phyloP scores from a whole-genome alignment of 2,329 filamentous ascomycete genomes.

The Didymella segeticola region DNA sequence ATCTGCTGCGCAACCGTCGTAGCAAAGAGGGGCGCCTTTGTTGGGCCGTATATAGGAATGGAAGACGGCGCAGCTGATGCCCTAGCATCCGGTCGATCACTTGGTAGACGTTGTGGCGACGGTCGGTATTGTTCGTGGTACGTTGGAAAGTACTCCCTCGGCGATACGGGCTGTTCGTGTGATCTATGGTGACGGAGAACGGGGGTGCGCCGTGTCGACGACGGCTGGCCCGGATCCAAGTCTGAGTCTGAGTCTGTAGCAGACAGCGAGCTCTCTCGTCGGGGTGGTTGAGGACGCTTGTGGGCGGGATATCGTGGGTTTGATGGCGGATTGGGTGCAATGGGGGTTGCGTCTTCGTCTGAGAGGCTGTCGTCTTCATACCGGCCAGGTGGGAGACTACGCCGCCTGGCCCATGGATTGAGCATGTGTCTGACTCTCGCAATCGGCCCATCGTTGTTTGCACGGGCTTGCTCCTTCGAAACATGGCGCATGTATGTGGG shows the following conservation, averaged over 20 bases:
- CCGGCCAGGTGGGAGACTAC: conserved; percentile 32
- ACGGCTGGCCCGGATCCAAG: conserved; percentile 39
- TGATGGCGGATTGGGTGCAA: conserved; percentile 31
- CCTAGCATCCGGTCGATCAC: conserved; percentile 22
- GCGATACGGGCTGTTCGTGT: conserved; percentile 51
- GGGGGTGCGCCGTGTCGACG: conserved; percentile 33
- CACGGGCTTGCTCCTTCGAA: conserved; percentile 39
- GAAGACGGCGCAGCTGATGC: conserved; percentile 27
- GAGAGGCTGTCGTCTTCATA: conserved; percentile 40
- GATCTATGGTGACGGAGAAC: conserved; percentile 50
- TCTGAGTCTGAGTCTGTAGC: conserved; percentile 44
- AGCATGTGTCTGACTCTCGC: conserved; percentile 45
- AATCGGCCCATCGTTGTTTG: conserved; percentile 40
- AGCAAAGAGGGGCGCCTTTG: conserved; percentile 55
- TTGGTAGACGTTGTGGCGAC: conserved; percentile 31
- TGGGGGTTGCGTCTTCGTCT: conserved; percentile 40
- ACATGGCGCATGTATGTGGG: conserved; percentile 53
- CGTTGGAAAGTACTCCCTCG: conserved; percentile 48
- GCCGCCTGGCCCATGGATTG: conserved; percentile 41
- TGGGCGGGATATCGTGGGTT: conserved; percentile 32
- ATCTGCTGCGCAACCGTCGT: conserved; percentile 53
- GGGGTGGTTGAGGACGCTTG: conserved; percentile 41
- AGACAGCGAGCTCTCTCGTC: conserved; percentile 45
- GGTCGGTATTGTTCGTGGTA: conserved; percentile 42
- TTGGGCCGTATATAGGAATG: conserved; percentile 52